phyloP scores from a whole-genome alignment of 495 filamentous ascomycete species.

The Tuber microsphaerosporum region DNA sequence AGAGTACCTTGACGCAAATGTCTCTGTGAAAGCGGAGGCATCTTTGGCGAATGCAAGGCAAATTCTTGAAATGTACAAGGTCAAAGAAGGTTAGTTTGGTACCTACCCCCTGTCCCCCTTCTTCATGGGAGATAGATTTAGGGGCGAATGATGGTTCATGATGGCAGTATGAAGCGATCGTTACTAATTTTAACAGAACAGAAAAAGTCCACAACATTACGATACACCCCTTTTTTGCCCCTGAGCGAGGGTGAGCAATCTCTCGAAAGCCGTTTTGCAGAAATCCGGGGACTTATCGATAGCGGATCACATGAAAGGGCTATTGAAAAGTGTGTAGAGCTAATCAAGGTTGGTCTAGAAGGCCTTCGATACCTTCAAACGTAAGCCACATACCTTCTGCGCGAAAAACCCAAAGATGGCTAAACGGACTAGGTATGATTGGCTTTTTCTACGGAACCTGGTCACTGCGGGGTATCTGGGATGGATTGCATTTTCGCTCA shows the following conservation, averaged over 20 bases:
- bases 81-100: conserved; percentile 61
- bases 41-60: conserved; percentile 75
- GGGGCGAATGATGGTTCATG: conserved; percentile 17
- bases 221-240: conserved; percentile 64
- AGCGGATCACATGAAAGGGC: conserved; percentile 61
- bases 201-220: conserved; percentile 66
- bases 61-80: conserved; percentile 93
- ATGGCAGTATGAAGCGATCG: conserved; percentile 7
- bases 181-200: conserved; percentile 45
- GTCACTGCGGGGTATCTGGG: conserved; percentile 91
- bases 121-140: not conserved
- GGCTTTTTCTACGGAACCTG: conserved; percentile 91
- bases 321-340: conserved; percentile 63
- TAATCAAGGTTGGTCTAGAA: conserved; percentile 70
- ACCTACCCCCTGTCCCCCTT: not conserved
- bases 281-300: conserved; percentile 62
- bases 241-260: conserved; percentile 57
- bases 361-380: conserved; percentile 93
- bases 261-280: conserved; percentile 59
- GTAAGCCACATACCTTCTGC: conserved; percentile 36
- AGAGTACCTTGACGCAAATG: conserved; percentile 63
- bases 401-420: not conserved
- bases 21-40: conserved; percentile 73
- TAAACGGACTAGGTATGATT: conserved; percentile 59
- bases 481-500: conserved; percentile 92